Conservation (phyloP, 2,329 filamentous ascomycete species). For the Atkinsonella hypoxylon region DNA sequence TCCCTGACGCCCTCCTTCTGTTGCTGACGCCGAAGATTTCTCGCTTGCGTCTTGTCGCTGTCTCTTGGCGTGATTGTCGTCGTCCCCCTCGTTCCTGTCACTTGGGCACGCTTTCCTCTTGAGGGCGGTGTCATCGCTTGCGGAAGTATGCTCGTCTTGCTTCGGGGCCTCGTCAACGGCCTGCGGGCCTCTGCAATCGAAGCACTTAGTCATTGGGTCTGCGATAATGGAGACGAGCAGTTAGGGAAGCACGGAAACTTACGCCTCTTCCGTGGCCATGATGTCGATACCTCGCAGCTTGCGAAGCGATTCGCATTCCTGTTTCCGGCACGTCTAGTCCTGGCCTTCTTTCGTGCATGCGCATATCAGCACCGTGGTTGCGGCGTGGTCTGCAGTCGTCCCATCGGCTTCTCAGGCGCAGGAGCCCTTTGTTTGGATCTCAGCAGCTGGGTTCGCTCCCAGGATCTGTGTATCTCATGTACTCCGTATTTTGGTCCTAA, state of each 20-base stretch:
- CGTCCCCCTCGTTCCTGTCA: conserved; percentile 9
- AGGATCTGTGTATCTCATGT: too few species aligned
- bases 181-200: not conserved
- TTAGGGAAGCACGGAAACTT: not conserved
- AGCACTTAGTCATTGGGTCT: not conserved
- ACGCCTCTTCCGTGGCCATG: conserved; percentile 8
- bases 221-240: not conserved
- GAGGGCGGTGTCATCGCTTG: conserved; percentile 5
- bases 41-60: conserved; percentile 13
- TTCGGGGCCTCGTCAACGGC: not conserved
- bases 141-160: not conserved
- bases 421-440: not conserved
- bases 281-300: not conserved
- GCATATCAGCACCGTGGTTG: not conserved
- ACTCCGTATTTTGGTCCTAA: not conserved
- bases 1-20: not conserved
- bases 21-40: not conserved
- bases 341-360: not conserved
- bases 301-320: conserved; percentile 2
- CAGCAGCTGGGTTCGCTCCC: not conserved
- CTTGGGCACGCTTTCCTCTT: conserved; percentile 20
- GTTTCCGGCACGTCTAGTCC: not conserved
- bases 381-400: not conserved
- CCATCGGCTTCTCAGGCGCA: not conserved
- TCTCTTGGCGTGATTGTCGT: conserved; percentile 12